These are phyloP conservation scores for Dendrobium catenatum DNA, from an alignment of 106 monocot species.

Conservation along the genomic window DNA sequence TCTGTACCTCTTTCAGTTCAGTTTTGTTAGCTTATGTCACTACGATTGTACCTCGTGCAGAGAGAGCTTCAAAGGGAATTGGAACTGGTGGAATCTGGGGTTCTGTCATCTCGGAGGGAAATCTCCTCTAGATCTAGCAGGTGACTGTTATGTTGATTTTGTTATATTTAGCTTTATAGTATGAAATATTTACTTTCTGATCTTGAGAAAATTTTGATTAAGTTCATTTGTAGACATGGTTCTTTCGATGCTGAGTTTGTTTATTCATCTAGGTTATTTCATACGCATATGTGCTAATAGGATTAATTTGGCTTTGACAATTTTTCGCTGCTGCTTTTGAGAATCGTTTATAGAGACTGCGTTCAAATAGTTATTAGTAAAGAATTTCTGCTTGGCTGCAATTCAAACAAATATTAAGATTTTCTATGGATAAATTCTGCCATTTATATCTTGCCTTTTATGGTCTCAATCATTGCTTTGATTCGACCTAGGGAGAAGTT, in stretches of 20 bases:
- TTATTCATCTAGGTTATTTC: not conserved
- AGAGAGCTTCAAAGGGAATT: conserved; percentile 79
- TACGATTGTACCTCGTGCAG: conserved; percentile 21
- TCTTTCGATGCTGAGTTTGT: not conserved
- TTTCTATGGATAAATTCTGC: no score
- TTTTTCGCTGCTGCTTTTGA: no score
- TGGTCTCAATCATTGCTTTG: conserved; percentile 4
- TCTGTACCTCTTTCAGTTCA: not conserved
- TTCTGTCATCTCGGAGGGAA: conserved; percentile 61
- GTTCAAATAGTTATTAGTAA: no score
- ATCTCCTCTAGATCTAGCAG: conserved; percentile 60
- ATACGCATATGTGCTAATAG: not conserved
- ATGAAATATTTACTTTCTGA: not conserved
- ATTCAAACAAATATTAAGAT: no score
- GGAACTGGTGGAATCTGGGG: conserved; percentile 79
- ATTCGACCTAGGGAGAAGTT: conserved; percentile 71
- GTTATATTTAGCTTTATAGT: not conserved
- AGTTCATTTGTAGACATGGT: not conserved
- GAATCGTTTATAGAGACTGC: no score
- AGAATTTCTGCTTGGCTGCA: no score
- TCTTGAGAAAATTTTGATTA: not conserved
- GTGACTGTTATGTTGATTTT: conserved; percentile 15
- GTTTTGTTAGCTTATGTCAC: not conserved
- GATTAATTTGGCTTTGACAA: no score
- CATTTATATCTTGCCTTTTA: not conserved